Base-by-base conservation (phyloP, 495 filamentous ascomycete species). In the Tuber borchii region DNA sequence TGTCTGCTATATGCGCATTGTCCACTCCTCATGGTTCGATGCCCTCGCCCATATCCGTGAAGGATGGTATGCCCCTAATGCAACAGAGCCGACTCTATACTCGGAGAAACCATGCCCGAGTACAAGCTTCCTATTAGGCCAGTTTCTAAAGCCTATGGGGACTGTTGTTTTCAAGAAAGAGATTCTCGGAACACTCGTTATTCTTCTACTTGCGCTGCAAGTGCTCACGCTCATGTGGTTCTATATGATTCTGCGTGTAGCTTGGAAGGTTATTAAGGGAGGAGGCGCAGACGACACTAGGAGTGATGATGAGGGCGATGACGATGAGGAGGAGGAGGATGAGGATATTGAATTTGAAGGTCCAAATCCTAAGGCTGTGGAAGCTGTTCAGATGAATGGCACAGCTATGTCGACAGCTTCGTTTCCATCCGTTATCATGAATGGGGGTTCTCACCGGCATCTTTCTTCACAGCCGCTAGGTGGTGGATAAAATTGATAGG, bases 181-280 rank as follows among this genome's bases (percentile, higher is more conserved):
- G 34, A 88, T 97, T 82, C 89, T 91, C 77, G 92, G 87, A 86
- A 84, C 86, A 48, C 97, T 97, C 85, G 85, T 97, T 16, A 87
- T 86, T 45, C 87, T 93, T 72, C 87, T 98, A 22, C 85, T 96
- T 22, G 87, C 89, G 51, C 85, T 98, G n/a, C 93, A 97, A 83
- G 85, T 87, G 14, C 86, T 98, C 44, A 92, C 91, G 26, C 85
- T 97, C 45, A 86, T 95, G 79, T 98, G 95, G 95, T 96, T 97
- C 83, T 88, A 85, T 79, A 91, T 97, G 90, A 97, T 97, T 81
- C 81, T 93, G 42, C 88, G 88, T 40, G 92, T 98, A 1, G 94
- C 93, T 31, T 85, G 90, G 72, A 89, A 89, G 44, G 92, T 97
- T 2, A 79, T 97, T 26, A 88, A 86, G 70, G 93, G 93, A 40